phyloP scores from a whole-genome alignment of 2,329 filamentous ascomycete genomes.

The Xylariaceae sp. region DNA sequence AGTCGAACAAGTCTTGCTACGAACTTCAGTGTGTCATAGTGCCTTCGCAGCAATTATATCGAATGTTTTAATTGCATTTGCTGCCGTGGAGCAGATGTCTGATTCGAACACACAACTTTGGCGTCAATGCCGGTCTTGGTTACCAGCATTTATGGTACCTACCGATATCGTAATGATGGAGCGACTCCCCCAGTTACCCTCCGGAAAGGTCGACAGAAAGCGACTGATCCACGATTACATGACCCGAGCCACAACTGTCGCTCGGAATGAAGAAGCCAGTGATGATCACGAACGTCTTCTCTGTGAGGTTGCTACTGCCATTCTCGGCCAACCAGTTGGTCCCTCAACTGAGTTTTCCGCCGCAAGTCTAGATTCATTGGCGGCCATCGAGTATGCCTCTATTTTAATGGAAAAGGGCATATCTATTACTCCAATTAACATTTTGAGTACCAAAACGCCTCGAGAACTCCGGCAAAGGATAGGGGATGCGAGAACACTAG shows the following conservation, averaged over 20 bases:
- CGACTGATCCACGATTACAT: slow-evolving; percentile 63
- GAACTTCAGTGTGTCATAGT: slow-evolving; percentile 66
- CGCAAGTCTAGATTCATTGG: slow-evolving; percentile 51
- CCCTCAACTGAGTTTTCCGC: slow-evolving; percentile 42
- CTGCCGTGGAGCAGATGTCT: slow-evolving; percentile 56
- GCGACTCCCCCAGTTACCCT: slow-evolving; percentile 76
- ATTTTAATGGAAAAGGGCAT: slow-evolving; percentile 64
- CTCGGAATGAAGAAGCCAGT: slow-evolving; percentile 27
- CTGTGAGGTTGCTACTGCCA: slow-evolving; percentile 39
- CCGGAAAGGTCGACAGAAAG: slow-evolving; percentile 82
- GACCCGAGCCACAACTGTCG: neutral
- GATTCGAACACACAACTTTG: slow-evolving; percentile 55
- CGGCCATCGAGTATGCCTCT: slow-evolving; percentile 63
- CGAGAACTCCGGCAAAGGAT: slow-evolving; percentile 29
- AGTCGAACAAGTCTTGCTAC: slow-evolving; percentile 73
- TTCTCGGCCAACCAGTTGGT: slow-evolving; percentile 39
- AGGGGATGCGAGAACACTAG: neutral
- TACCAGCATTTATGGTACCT: slow-evolving; percentile 85
- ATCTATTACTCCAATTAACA: slow-evolving; percentile 61
- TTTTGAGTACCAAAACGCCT: slow-evolving; percentile 64
- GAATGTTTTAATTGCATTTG: slow-evolving; percentile 77
- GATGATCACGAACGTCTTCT: slow-evolving; percentile 46
- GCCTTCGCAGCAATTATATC: slow-evolving; percentile 72
- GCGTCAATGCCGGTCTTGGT: slow-evolving; percentile 71
- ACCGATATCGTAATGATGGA: slow-evolving; percentile 70